Conservation (phyloP, 257 asterid species). For the Linderniella brevidens region DNA sequence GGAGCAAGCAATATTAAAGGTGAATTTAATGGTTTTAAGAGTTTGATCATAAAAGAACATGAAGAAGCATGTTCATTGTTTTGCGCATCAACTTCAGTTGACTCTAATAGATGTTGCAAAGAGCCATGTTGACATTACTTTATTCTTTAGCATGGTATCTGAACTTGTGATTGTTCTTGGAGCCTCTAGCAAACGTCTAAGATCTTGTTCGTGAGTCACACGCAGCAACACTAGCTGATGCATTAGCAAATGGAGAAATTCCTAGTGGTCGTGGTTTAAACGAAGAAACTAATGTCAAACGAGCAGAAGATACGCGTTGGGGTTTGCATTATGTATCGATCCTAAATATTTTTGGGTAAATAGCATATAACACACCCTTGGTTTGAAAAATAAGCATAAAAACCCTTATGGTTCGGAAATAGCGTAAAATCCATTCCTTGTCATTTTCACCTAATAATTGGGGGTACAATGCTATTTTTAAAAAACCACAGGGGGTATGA, state of each 20-base stretch:
- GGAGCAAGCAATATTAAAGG: conserved; percentile 8
- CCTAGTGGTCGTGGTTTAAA: background rate
- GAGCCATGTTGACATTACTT: background rate
- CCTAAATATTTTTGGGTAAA: background rate
- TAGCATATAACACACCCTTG: too few relatives aligned
- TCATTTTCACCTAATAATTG: too few relatives aligned
- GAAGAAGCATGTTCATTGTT: conserved; percentile 5
- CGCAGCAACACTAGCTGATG: background rate
- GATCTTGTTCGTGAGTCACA: background rate
- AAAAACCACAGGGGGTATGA: too few relatives aligned
- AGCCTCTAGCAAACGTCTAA: background rate
- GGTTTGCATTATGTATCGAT: background rate
- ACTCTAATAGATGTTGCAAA: background rate
- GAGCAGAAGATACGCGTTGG: conserved; percentile 5
- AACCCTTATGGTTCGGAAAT: too few relatives aligned
- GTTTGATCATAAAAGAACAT: conserved; percentile 2
- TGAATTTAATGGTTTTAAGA: conserved; percentile 6
- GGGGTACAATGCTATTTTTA: too few relatives aligned
- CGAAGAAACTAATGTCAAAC: conserved; percentile 3
- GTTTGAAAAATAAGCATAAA: too few relatives aligned
- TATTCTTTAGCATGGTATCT: conserved; percentile 2
- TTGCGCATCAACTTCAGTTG: conserved; percentile 8
- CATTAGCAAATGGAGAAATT: background rate
- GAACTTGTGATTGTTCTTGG: background rate
- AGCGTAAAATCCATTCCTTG: too few relatives aligned